phyloP scores from a whole-genome alignment of 2,329 filamentous ascomycete species.

The Microthyrium microscopicum region DNA sequence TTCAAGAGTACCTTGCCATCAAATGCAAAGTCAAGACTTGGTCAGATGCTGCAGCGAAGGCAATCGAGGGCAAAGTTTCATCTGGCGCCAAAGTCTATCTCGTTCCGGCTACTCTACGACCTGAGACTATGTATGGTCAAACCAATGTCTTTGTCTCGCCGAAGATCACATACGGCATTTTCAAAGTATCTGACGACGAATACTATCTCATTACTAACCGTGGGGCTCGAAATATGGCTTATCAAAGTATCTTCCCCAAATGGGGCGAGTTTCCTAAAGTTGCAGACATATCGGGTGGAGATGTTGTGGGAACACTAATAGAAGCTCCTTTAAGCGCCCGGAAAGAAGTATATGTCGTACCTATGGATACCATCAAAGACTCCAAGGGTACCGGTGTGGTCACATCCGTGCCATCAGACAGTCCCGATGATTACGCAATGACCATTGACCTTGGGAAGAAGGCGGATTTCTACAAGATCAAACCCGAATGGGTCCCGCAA shows the following conservation, averaged over 20 bases:
- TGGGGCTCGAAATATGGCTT: conserved; percentile 86
- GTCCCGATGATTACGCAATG: conserved; percentile 87
- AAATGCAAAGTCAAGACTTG: conserved; percentile 87
- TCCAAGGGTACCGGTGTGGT: conserved; percentile 95
- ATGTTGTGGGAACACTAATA: conserved; percentile 75
- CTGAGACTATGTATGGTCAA: conserved; percentile 98
- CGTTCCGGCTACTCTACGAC: conserved; percentile 77
- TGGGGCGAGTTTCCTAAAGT: conserved; percentile 63
- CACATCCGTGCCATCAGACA: conserved; percentile 88
- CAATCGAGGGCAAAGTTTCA: conserved; percentile 63
- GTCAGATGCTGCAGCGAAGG: conserved; percentile 56
- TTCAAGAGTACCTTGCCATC: conserved; percentile 83
- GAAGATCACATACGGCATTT: conserved; percentile 76
- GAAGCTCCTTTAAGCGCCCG: conserved; percentile 81
- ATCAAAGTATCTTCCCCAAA: conserved; percentile 68
- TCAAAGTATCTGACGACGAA: conserved; percentile 49
- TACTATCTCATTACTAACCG: conserved; percentile 74
- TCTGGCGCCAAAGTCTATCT: conserved; percentile 69
- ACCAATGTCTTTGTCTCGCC: conserved; percentile 91
- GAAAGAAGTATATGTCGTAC: conserved; percentile 70
- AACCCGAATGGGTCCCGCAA: conserved; percentile 89
- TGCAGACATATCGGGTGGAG: conserved; percentile 57
- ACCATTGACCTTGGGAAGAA: conserved; percentile 82
- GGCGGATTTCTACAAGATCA: conserved; percentile 85
- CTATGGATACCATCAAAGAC: conserved; percentile 85